These are phyloP conservation scores for Pichia sp. DNA, from an alignment of 1,139 yeast genomes.

Conservation along the genomic window DNA sequence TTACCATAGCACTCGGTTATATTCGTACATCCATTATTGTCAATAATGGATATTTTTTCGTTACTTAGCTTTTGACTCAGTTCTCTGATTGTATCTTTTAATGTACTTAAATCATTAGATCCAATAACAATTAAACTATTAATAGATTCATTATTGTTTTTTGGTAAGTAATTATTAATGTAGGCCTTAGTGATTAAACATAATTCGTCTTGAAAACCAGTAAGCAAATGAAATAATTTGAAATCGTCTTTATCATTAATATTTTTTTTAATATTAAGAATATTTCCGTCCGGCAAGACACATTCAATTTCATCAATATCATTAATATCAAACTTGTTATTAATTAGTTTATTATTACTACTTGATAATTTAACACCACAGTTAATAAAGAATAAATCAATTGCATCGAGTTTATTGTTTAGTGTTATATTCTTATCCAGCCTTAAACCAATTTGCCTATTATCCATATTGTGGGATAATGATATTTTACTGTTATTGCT, in stretches of 20 bases:
- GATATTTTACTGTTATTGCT: neutral
- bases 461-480: neutral
- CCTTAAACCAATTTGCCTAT: slow-evolving; percentile 2
- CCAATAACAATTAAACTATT: slow-evolving; percentile 18
- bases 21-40: slow-evolving; percentile 13
- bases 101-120: slow-evolving; percentile 13
- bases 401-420: slow-evolving; percentile 4
- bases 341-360: slow-evolving; percentile 7
- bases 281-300: slow-evolving; percentile 26
- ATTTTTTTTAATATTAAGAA: slow-evolving; percentile 7
- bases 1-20: slow-evolving; percentile 13
- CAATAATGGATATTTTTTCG: slow-evolving; percentile 16
- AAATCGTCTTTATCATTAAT: neutral
- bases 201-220: slow-evolving; percentile 12
- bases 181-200: slow-evolving; percentile 20
- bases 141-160: neutral
- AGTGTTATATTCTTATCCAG: slow-evolving; percentile 5
- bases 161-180: neutral
- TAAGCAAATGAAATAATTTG: slow-evolving; percentile 13
- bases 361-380: slow-evolving; percentile 17
- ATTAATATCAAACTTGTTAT: slow-evolving; percentile 12
- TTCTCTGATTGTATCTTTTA: slow-evolving; percentile 13
- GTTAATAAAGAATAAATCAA: slow-evolving; percentile 18
- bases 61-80: slow-evolving; percentile 7
- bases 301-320: slow-evolving; percentile 16